Base-by-base conservation (phyloP, 2,329 filamentous ascomycete species). In the Falciphora oryzae region DNA sequence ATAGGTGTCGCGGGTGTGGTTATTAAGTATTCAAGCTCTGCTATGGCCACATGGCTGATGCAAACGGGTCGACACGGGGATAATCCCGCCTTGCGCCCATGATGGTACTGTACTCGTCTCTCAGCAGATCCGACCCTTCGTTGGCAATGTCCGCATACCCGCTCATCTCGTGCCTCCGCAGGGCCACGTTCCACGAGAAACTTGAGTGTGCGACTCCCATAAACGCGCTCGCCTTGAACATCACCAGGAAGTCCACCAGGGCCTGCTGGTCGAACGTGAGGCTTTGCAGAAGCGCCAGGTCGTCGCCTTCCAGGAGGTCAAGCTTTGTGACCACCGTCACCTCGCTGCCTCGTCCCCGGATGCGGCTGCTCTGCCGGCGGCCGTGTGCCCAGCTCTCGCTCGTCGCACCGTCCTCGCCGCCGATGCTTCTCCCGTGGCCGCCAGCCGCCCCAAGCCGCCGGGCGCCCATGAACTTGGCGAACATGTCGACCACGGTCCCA, bases 181-280 rank as follows among this genome's bases (percentile, higher is more conserved):
- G 66, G 1, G 73, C 73, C 16, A 75, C 68, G 6, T 68, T 74
- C 73, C 73, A 75, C 7, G 73, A 71, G 58, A 74, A 75, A 59
- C 73, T 75, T 1, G 73, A 74, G 63, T 71, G 70, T 14, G 72
- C 72, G 1, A 75, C 73, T 18, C 73, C 73, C 72, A 75, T 74
- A 44, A 75, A 75, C 0, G 69, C 68, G 64, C 71, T 74, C 56
- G 73, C 69, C 65, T 70, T 72, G 67, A 74, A 73, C 67, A 75
- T 70, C 59, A 75, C 68, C 57, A 74, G 44, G 25, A 75, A 75
- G 66, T 75, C 73, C 6, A 75, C 69, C 61, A 75, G 68, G 2
- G 69, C 73, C 65, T 74, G 73, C 68, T 75, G 73, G 61, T 75
- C 73, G 56, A 74, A 75, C 1, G 72, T 72, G 16, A 75, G 63